Percentiles rank a stretch among this genome's conserved stretches.
Conservation (phyloP, 2,329 filamentous ascomycete species). For the Myriosclerotinia curreyana region DNA sequence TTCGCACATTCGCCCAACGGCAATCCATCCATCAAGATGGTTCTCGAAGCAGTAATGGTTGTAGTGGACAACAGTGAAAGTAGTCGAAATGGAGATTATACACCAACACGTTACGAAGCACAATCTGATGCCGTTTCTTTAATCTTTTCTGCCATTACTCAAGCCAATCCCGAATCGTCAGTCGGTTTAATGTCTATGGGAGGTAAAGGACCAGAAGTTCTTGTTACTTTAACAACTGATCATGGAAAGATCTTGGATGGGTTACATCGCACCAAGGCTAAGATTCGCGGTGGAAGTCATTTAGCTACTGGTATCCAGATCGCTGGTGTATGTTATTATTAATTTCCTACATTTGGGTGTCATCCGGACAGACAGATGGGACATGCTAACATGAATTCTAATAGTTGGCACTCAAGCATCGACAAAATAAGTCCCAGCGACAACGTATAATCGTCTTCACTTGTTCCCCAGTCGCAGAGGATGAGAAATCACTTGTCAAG, state of each 20-base stretch:
- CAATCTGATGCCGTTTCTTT: slow-evolving; percentile 94
- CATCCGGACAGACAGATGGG: background rate
- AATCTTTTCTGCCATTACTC: slow-evolving; percentile 92
- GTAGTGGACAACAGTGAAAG: slow-evolving; percentile 99
- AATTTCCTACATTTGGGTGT: background rate
- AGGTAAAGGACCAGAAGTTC: slow-evolving; percentile 92
- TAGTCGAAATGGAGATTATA: slow-evolving; percentile 91
- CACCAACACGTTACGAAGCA: slow-evolving; percentile 91
- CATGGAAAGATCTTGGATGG: slow-evolving; percentile 93
- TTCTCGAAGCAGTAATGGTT: slow-evolving; percentile 98
- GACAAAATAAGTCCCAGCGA: slow-evolving; percentile 94
- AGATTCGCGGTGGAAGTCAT: slow-evolving; percentile 86
- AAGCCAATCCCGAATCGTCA: slow-evolving; percentile 92
- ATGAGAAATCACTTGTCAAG: slow-evolving; percentile 82
- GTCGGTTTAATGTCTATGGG: slow-evolving; percentile 99
- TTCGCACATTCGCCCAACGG: slow-evolving; percentile 14
- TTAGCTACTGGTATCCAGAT: slow-evolving; percentile 94
- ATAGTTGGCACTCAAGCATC: slow-evolving; percentile 92
- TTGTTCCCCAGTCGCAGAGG: slow-evolving; percentile 87
- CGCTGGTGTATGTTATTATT: slow-evolving; percentile 66
- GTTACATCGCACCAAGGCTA: slow-evolving; percentile 81
- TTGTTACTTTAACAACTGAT: slow-evolving; percentile 94
- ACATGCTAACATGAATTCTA: slow-evolving; percentile 28
- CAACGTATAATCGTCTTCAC: slow-evolving; percentile 97
- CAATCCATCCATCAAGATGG: slow-evolving; percentile 64